Evolutionary conservation across 148 eudicot genomes (phyloP), one percentile per base, ranked within the genome.

Genomic region (Salicornia ramosissima): DNA sequence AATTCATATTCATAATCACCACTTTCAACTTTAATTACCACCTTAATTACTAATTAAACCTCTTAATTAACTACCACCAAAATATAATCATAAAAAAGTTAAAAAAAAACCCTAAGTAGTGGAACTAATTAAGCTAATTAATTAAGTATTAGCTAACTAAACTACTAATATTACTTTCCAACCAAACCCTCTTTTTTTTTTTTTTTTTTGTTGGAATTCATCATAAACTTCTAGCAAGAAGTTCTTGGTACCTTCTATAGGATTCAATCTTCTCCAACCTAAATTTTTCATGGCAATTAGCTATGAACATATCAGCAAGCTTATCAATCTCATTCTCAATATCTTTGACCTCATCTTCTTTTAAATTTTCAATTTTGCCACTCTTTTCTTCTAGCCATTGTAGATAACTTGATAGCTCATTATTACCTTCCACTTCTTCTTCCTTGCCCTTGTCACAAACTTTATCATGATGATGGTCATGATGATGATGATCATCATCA

Each of bases 241-340:
- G 88, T 67, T 91, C 99, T 78, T 95, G 99, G 69, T 82, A 95
- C 77, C 85, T 91, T 80, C 99, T 83, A 64, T 86, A 80, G 18
- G 99, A 95, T 74, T 95, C 99, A 70, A 78, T 79, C 80, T 95
- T 95, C 83, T 95, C 99, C 84, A 95, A 69, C 87, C 80, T 80
- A 73, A 95, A 95, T 78, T 91, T 95, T 88, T 95, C 97, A 83
- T 91, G 97, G 72, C 93, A 89, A 47, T 71, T 86, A 2, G 87
- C 90, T 29, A 95, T 95, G 75, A 91, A 95, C 90, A 79, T 72
- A 70, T 95, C 99, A 14, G 99, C 99, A 5, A 95, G 84, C 83
- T 62, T 74, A 63, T 95, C 97, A 67, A 95, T 87, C 68, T 91
- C 96, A 87, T 86, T 86, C 64, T 73, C 80, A 67, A 65, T 71